phyloP scores from a whole-genome alignment of 2,329 filamentous ascomycete genomes.

The Fusarium nelsonii region DNA sequence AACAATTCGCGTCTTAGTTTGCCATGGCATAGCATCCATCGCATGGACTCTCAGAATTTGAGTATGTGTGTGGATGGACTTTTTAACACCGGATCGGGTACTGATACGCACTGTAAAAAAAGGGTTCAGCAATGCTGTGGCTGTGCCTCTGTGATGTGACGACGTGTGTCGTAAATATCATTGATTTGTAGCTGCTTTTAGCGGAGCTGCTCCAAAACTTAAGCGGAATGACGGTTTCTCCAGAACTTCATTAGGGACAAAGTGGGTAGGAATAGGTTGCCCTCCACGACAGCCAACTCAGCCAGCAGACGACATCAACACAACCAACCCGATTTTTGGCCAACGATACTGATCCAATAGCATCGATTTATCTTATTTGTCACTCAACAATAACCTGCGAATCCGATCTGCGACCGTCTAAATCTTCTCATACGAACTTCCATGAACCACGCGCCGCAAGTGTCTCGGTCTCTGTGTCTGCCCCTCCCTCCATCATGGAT shows the following conservation, averaged over 20 bases:
- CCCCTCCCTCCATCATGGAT: slow-evolving; percentile 68
- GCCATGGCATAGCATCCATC: background rate
- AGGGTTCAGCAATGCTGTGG: slow-evolving; percentile 37
- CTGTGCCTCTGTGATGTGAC: slow-evolving; percentile 26
- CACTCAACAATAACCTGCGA: slow-evolving; percentile 8
- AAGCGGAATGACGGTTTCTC: slow-evolving; percentile 46
- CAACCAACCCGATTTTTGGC: slow-evolving; percentile 16
- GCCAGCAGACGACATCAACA: slow-evolving; percentile 38
- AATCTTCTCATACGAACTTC: slow-evolving; percentile 33
- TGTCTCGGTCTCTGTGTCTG: slow-evolving; percentile 48
- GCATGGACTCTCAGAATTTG: background rate
- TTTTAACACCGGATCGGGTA: slow-evolving; percentile 18
- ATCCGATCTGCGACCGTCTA: background rate
- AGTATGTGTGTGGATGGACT: background rate
- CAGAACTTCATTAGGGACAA: slow-evolving; percentile 39
- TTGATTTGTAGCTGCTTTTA: slow-evolving; percentile 8
- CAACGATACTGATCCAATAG: slow-evolving; percentile 17
- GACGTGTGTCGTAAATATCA: slow-evolving; percentile 18
- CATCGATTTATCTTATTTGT: background rate
- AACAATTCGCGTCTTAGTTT: slow-evolving; percentile 36
- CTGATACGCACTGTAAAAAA: background rate
- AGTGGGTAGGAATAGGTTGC: slow-evolving; percentile 42
- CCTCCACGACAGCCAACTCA: slow-evolving; percentile 40
- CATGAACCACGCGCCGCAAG: slow-evolving; percentile 52
- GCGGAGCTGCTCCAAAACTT: slow-evolving; percentile 27